Evolutionary conservation across 164 flowering plant species (phyloP), one percentile per base, ranked within the genome.

Genomic region (Berberis thunbergii): DNA sequence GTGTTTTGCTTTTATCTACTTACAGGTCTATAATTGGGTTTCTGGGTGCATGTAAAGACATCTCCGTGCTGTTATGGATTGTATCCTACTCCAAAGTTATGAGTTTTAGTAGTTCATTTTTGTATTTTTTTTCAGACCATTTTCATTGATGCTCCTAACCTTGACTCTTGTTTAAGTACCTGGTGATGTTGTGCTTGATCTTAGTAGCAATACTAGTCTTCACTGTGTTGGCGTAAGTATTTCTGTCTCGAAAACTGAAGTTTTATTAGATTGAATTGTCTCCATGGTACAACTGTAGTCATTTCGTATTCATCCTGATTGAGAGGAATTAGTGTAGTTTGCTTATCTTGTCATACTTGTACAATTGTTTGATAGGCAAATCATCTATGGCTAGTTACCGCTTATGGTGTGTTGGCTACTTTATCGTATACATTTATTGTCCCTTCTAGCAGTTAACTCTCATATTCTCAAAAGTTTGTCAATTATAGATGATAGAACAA

Each of bases 191-290:
- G 70, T 83, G 85, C 80, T 63, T 86, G 53, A 72, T 86, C 62
- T 75, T 90, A 83, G 74, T 93, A 70, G 97, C 81, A 13, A 86
- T 93, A 60, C 78, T 90, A 64, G 82, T 84, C 43, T 88, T 90
- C 78, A 93, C 97, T 1, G 97, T 90, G 9, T 73, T 93, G 69
- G 97, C 91, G 96, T 93, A 83, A 90, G 98, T 90, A 71, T 52
- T 67, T 26, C 26, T 54, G 41, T 59, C 12, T 7, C 49, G 45
- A 64, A 43, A 42, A 57, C 54, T 49, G 46, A 61, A 49, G 10
- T 46, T 46, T 46, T 46, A 46, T 4, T 46, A 26, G 26, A 26
- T 26, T 26, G 26, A 26, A 26, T 26, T 26, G 26, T 26, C 26
- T 26, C 26, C 13, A 10, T 52, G 13, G 3, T 52, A 11, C 55